Evolutionary conservation across 345 rosid genomes (phyloP).

Genomic region (Camelina laxa): DNA sequence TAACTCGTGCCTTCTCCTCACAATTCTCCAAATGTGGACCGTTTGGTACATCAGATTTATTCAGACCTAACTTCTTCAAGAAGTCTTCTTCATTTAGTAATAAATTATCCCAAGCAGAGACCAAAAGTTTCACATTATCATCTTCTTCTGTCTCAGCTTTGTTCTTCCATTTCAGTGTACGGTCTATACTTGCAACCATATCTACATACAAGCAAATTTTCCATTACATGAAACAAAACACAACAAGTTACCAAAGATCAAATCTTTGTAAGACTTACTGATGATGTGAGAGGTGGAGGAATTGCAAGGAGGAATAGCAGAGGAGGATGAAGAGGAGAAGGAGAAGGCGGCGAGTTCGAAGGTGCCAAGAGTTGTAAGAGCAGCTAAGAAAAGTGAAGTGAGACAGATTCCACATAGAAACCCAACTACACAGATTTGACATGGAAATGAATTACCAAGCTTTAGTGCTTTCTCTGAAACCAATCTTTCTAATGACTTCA

Average conservation of each 20-base stretch:
- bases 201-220: background rate
- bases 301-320: constrained; percentile 59
- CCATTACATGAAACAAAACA: constrained; percentile 6
- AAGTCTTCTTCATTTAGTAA: constrained; percentile 47
- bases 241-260: constrained; percentile 4
- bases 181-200: constrained; percentile 34
- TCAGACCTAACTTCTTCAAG: constrained; percentile 46
- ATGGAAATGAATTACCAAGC: constrained; percentile 84
- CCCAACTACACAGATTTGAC: constrained; percentile 91
- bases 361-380: constrained; percentile 74
- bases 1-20: constrained; percentile 44
- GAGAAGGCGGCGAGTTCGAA: constrained; percentile 62
- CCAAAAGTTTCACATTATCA: constrained; percentile 53
- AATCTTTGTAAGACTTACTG: constrained; percentile 53
- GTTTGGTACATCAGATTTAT: constrained; percentile 52
- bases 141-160: constrained; percentile 36
- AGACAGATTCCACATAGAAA: constrained; percentile 88
- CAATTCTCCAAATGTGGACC: constrained; percentile 91
- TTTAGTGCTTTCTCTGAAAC: constrained; percentile 85
- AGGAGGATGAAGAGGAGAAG: constrained; percentile 49
- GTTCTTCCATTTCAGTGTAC: constrained; percentile 8
- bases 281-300: constrained; percentile 59
- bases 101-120: constrained; percentile 71
- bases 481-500: constrained; percentile 76
- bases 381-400: constrained; percentile 81